Conservation (phyloP, 2,329 filamentous ascomycete genomes). For the Nigrograna mackinnonii region DNA sequence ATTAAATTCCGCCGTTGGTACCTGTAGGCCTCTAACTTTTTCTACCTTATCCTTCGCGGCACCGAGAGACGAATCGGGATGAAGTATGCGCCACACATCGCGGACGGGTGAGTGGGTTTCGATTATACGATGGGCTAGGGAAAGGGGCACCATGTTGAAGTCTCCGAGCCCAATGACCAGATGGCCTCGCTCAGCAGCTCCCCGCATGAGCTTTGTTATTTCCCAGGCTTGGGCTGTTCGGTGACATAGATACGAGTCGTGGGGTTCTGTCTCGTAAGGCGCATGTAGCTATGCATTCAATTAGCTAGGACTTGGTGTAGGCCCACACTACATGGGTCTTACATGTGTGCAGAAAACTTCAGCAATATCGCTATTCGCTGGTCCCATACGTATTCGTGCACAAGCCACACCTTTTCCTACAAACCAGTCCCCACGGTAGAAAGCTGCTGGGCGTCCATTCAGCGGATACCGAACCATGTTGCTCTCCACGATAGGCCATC, state of each 20-base stretch:
- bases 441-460: slow-evolving; percentile 90
- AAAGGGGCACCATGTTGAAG: slow-evolving; percentile 94
- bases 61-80: slow-evolving; percentile 83
- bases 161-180: slow-evolving; percentile 87
- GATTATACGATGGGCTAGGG: slow-evolving; percentile 81
- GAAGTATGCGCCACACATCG: slow-evolving; percentile 83
- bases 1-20: slow-evolving; percentile 80
- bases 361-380: slow-evolving; percentile 65
- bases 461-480: slow-evolving; percentile 86
- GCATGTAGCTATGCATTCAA: slow-evolving; percentile 67
- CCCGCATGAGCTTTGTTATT: slow-evolving; percentile 84
- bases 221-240: slow-evolving; percentile 94
- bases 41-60: slow-evolving; percentile 70
- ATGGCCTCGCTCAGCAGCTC: slow-evolving; percentile 77
- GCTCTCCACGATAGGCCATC: slow-evolving; percentile 91
- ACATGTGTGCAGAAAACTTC: slow-evolving; percentile 95
- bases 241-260: slow-evolving; percentile 88
- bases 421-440: slow-evolving; percentile 94
- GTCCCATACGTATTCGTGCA: slow-evolving; percentile 75
- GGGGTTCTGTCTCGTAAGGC: slow-evolving; percentile 77
- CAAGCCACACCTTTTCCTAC: slow-evolving; percentile 93
- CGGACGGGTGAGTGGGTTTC: slow-evolving; percentile 75
- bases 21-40: slow-evolving; percentile 63
- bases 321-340: too few species aligned
- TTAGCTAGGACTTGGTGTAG: too few species aligned